phyloP scores from a whole-genome alignment of 106 monocot genomes.

The Narthecium ossifragum region DNA sequence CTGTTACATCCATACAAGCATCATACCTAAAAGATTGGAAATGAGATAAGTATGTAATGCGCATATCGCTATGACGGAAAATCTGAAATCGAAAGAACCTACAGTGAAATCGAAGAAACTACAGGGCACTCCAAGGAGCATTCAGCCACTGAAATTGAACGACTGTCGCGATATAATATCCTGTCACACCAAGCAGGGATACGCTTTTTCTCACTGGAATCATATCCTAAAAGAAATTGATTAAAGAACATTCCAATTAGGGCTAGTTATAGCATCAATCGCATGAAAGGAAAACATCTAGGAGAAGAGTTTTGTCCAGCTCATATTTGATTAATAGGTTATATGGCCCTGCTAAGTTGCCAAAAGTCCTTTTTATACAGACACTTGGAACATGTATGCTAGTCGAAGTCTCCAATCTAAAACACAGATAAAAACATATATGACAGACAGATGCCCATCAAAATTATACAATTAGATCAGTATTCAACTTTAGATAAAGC shows the following conservation, averaged over 20 bases:
- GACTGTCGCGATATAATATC: conserved; percentile 61
- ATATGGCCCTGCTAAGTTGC: no score
- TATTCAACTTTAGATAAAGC: no score
- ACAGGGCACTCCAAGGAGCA: conserved; percentile 52
- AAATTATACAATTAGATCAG: no score
- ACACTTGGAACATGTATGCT: no score
- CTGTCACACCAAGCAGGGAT: conserved; percentile 76
- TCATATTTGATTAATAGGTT: no score
- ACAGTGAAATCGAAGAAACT: conserved; percentile 42
- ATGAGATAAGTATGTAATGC: no score
- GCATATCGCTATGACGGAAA: no score
- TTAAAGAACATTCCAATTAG: background rate
- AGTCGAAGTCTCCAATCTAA: background rate
- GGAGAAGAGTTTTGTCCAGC: no score
- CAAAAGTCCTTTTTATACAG: no score
- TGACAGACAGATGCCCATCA: background rate
- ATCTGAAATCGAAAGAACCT: no score
- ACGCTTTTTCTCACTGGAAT: conserved; percentile 58
- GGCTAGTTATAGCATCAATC: background rate
- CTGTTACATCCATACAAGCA: conserved; percentile 58
- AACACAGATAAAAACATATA: background rate
- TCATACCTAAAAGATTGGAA: conserved; percentile 30
- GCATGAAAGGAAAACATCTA: no score
- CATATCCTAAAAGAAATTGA: conserved; percentile 42
- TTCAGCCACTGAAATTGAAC: conserved; percentile 25